phyloP scores from a whole-genome alignment of 371 early-diverging fungal species.

The Pancytospora philotis region DNA sequence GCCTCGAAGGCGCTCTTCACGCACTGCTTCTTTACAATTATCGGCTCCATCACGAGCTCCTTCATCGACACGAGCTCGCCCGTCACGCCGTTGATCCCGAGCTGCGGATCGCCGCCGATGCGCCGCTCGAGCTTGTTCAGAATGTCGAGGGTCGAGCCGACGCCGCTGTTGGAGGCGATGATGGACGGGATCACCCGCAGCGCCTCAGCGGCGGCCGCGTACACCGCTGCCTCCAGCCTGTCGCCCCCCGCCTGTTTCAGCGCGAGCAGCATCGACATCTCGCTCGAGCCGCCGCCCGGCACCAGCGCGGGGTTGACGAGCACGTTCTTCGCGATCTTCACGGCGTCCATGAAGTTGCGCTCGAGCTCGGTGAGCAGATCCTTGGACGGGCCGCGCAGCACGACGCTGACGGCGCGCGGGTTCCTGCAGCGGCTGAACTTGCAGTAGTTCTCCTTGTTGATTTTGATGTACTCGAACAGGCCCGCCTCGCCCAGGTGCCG shows the following conservation, averaged over 20 bases:
- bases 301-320: slow-evolving; percentile 77
- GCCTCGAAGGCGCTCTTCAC: slow-evolving; percentile 97
- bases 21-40: slow-evolving; percentile 92
- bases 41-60: slow-evolving; percentile 95
- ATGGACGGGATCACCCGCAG: slow-evolving; percentile 94
- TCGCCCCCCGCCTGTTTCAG: slow-evolving; percentile 19
- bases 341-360: slow-evolving; percentile 96
- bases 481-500: slow-evolving; percentile 89
- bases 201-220: slow-evolving; percentile 68
- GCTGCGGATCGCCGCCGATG: slow-evolving; percentile 66
- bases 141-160: slow-evolving; percentile 74
- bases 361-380: slow-evolving; percentile 96
- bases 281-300: slow-evolving; percentile 98
- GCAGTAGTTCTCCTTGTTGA: slow-evolving; percentile 75
- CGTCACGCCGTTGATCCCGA: slow-evolving; percentile 85
- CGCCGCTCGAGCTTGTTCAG: slow-evolving; percentile 84
- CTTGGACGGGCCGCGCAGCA: slow-evolving; percentile 91
- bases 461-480: slow-evolving; percentile 83
- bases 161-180: slow-evolving; percentile 77
- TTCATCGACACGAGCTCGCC: slow-evolving; percentile 86
- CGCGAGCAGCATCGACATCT: slow-evolving; percentile 72
- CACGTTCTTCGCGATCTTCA: slow-evolving; percentile 92
- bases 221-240: slow-evolving; percentile 31
- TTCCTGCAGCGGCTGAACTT: slow-evolving; percentile 80
- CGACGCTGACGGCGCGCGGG: slow-evolving; percentile 93